Base-by-base conservation (phyloP, 345 rosid species). In the Eucalyptus cladocalyx region DNA sequence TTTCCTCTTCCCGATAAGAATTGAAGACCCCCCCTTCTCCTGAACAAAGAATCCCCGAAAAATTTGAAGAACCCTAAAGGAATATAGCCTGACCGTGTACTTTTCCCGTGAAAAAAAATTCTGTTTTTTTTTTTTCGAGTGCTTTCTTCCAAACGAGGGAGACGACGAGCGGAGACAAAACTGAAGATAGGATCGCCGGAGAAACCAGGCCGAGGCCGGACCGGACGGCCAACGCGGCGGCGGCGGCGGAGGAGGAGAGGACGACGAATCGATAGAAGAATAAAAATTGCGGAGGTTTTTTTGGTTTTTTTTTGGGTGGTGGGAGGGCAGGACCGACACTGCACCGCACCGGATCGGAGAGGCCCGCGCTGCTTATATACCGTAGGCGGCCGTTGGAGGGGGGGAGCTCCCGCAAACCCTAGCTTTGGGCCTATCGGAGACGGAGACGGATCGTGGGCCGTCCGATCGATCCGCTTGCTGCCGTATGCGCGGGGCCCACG, bases 241-340 rank as follows among this genome's bases (percentile, higher is more conserved):
- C 92, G 92, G 86, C 92, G 92, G 87, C 87, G 91, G 90, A 86
- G 88, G 81, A 4, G 62, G 26, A 81, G 80, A 50, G 86, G 80
- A 32, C 32, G 43, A 43, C 88, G 87, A 87, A 67, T 88, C 89
- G 62, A 19, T 5, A 87, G 76, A 43, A 89, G 48, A 3, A 69
- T 34, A 72, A 69, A 69, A 76, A 21, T 9, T 40, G 15, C 40
- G 26, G 30, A 37, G 85, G 37, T 81, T 91, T 91, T 92, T 92
- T 81, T 72, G 18, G 11, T 81, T 21, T 18, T 42, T 93, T 92
- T 92, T 60, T 50, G 47, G 85, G 58, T 30, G 30, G 69, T 88
- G 91, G 94, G 93, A 91, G 94, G 95, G 93, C 96, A 93, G 96
- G 90, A 60, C 56, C 28, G 90, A 91, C 95, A 89, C 95, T 93